A percentile compares a stretch with the other conserved stretches of the same genome.
Evolutionary conservation across 495 filamentous ascomycete genomes (phyloP).

Genomic region (Darksidea phi): DNA sequence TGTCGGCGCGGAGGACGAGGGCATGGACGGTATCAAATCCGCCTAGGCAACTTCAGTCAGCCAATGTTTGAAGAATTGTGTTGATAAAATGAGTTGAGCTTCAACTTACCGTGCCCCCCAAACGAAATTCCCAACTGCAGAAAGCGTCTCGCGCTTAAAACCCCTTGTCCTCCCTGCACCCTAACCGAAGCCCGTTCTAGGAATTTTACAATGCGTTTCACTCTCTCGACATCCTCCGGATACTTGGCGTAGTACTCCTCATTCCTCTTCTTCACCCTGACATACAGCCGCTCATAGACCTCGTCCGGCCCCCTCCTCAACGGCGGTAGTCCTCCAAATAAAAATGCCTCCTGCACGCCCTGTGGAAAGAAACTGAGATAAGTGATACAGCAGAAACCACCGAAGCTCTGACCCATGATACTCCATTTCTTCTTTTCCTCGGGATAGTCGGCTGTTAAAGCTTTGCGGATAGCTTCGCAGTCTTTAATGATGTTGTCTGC

Average conservation of each 20-base stretch:
- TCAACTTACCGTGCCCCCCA: constrained; percentile 65
- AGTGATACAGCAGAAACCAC: constrained; percentile 77
- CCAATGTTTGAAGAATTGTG: background rate
- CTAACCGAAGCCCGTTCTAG: constrained; percentile 57
- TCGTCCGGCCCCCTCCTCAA: constrained; percentile 67
- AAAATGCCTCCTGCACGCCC: constrained; percentile 75
- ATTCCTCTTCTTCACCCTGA: constrained; percentile 66
- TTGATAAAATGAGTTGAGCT: too few species aligned
- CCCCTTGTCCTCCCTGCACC: constrained; percentile 63
- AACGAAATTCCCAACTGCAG: constrained; percentile 73
- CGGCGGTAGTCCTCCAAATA: constrained; percentile 78
- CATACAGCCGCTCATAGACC: constrained; percentile 71
- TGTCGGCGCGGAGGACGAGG: constrained; percentile 63
- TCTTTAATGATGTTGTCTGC: constrained; percentile 86
- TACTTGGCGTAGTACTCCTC: constrained; percentile 78
- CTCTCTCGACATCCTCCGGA: constrained; percentile 71
- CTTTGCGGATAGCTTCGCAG: constrained; percentile 78
- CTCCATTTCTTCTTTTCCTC: constrained; percentile 74
- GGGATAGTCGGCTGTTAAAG: constrained; percentile 67
- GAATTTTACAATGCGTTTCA: constrained; percentile 60
- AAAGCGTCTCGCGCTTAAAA: constrained; percentile 67
- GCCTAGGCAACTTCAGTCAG: constrained; percentile 22
- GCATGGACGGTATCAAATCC: constrained; percentile 48
- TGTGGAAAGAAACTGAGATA: constrained; percentile 81
- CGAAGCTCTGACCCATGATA: constrained; percentile 84